Evolutionary conservation across 805 yeast species (phyloP).

Genomic region (Candida fluviatilis): DNA sequence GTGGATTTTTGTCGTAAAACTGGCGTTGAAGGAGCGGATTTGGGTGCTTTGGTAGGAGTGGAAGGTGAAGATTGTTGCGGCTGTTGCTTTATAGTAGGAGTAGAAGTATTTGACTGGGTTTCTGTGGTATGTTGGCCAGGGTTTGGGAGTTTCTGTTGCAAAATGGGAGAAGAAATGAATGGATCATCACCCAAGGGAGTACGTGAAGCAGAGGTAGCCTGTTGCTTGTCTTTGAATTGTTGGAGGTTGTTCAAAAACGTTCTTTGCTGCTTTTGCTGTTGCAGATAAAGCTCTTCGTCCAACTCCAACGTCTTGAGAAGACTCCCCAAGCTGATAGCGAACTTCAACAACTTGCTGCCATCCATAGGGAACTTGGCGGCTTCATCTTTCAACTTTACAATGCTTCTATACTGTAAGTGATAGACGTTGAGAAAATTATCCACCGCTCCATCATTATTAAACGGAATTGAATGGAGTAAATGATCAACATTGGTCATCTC

Average conservation of each 20-base stretch:
- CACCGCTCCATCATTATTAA: conserved; percentile 14
- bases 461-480: conserved; percentile 32
- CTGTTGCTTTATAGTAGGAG: too few relatives aligned
- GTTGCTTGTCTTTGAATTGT: conserved; percentile 6
- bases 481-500: conserved; percentile 24
- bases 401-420: conserved; percentile 19
- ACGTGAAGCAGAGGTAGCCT: neutral
- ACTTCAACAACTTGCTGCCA: conserved; percentile 32
- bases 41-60: neutral
- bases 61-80: too few relatives aligned
- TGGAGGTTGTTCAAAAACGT: conserved; percentile 11
- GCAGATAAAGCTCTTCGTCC: conserved; percentile 27
- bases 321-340: conserved; percentile 41
- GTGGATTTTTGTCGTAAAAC: neutral
- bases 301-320: conserved; percentile 30
- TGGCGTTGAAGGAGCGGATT: neutral
- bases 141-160: neutral
- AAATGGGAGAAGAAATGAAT: neutral
- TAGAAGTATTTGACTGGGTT: too few relatives aligned
- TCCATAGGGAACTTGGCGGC: conserved; percentile 28
- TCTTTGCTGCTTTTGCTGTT: conserved; percentile 15
- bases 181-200: neutral
- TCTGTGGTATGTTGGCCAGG: too few relatives aligned
- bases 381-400: conserved; percentile 20
- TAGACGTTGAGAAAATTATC: conserved; percentile 30